A percentile compares a stretch with the other conserved stretches of the same genome.
These are phyloP conservation scores for Sarcomyxa edulis DNA, from an alignment of 768 basidiomycete species.

Conservation along the genomic window DNA sequence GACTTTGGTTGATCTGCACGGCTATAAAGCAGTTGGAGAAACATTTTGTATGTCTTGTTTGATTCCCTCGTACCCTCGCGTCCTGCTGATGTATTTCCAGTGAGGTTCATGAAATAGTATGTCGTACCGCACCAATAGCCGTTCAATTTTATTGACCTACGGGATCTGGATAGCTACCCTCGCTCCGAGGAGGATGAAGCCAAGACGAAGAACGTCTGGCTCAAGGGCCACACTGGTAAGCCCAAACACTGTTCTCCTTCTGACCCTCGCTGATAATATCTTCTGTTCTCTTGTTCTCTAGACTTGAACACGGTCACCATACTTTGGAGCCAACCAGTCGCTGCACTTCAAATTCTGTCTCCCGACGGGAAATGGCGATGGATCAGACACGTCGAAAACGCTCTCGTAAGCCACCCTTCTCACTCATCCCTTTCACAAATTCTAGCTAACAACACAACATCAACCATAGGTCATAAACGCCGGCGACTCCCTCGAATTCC, in stretches of 20 bases:
- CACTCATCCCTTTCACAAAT: not conserved
- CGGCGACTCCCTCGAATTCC: conserved; percentile 43
- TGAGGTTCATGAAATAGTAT: conserved; percentile 65
- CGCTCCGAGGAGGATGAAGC: conserved; percentile 42
- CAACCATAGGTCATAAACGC: conserved; percentile 33
- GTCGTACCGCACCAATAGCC: conserved; percentile 11
- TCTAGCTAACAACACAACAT: not conserved
- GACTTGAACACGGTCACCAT: conserved; percentile 55
- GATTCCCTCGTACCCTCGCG: too few species aligned
- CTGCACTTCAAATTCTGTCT: conserved; percentile 51
- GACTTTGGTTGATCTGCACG: conserved; percentile 33
- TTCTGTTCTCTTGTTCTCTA: conserved; percentile 4
- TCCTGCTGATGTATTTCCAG: conserved; percentile 21
- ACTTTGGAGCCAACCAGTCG: conserved; percentile 57
- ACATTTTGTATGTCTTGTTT: conserved; percentile 29
- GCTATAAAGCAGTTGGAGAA: conserved; percentile 29
- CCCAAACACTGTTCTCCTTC: not conserved
- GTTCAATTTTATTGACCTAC: not conserved
- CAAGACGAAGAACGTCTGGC: conserved; percentile 50
- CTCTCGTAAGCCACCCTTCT: conserved; percentile 34
- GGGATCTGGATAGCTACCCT: conserved; percentile 34
- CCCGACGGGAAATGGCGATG: conserved; percentile 51
- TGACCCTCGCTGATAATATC: not conserved
- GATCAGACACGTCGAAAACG: conserved; percentile 55
- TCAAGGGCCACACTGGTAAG: conserved; percentile 55